Evolutionary conservation across 2,329 filamentous ascomycete species (phyloP).

Genomic region (Cladophialophora exuberans): DNA sequence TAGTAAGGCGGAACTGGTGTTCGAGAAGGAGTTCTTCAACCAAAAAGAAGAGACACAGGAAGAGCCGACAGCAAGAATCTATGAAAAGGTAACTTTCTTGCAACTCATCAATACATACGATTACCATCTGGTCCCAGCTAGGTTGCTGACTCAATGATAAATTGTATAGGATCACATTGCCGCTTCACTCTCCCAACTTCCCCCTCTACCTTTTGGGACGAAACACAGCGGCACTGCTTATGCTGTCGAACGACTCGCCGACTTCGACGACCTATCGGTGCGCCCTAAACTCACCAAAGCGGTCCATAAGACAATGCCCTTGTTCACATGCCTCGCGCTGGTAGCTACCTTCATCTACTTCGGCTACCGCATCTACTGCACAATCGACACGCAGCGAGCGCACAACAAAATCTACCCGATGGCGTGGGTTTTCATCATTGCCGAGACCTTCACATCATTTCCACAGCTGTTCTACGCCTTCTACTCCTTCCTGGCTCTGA

Average conservation of each 20-base stretch:
- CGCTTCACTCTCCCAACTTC: too few relatives aligned
- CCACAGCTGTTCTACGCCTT: constrained; percentile 26
- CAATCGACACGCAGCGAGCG: constrained; percentile 13
- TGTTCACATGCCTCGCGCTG: constrained; percentile 16
- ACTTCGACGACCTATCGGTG: constrained; percentile 24
- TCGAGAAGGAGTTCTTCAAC: too few relatives aligned
- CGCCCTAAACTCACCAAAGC: constrained; percentile 17
- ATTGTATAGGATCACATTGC: too few relatives aligned
- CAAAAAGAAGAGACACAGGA: too few relatives aligned
- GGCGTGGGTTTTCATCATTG: constrained; percentile 30
- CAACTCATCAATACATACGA: too few relatives aligned
- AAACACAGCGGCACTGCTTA: not conserved
- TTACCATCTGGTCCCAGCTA: too few relatives aligned
- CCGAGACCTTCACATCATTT: constrained; percentile 24
- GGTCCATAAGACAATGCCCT: constrained; percentile 19
- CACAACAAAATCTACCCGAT: constrained; percentile 24
- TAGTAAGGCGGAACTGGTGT: too few relatives aligned
- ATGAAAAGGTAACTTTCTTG: too few relatives aligned
- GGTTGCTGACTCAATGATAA: too few relatives aligned
- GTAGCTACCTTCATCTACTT: constrained; percentile 27
- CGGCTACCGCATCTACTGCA: constrained; percentile 23
- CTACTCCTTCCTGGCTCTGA: constrained; percentile 22
- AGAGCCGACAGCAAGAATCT: too few relatives aligned
- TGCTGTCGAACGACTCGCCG: constrained; percentile 12
- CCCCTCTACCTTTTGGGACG: not conserved